A percentile compares a stretch with the other conserved stretches of the same genome.
Evolutionary conservation across 169 alveolate genomes (phyloP).

Genomic region (Eimeria maxima): DNA sequence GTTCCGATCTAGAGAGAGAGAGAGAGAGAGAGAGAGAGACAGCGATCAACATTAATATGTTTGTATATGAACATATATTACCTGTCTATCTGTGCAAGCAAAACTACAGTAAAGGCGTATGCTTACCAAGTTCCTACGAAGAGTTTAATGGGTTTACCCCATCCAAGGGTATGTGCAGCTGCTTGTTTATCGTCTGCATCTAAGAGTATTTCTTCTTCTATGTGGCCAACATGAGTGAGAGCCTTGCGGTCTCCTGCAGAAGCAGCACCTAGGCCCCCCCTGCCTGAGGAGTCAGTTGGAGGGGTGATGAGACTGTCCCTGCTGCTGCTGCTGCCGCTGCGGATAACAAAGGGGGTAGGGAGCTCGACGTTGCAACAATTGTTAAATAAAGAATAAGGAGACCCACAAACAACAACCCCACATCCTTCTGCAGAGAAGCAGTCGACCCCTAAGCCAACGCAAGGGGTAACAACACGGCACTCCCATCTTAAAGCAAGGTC

Average conservation of each 20-base stretch:
- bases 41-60: too few relatives aligned
- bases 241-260: background rate
- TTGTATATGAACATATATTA: too few relatives aligned
- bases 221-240: background rate
- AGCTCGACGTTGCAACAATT: conserved; percentile 57
- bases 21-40: too few relatives aligned
- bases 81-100: background rate
- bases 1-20: too few relatives aligned
- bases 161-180: background rate
- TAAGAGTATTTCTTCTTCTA: background rate
- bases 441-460: conserved; percentile 49
- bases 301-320: background rate
- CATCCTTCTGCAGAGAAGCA: conserved; percentile 72
- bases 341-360: conserved; percentile 8
- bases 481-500: conserved; percentile 72
- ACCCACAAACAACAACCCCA: conserved; percentile 67
- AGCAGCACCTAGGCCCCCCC: background rate
- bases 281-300: background rate
- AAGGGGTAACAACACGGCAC: conserved; percentile 76
- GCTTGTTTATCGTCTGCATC: background rate
- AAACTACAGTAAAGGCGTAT: background rate
- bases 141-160: conserved; percentile 17
- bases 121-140: conserved; percentile 48
- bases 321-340: conserved; percentile 42
- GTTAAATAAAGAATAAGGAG: conserved; percentile 28